phyloP scores from a whole-genome alignment of 2,329 filamentous ascomycete species.

The Penicillium italicum region DNA sequence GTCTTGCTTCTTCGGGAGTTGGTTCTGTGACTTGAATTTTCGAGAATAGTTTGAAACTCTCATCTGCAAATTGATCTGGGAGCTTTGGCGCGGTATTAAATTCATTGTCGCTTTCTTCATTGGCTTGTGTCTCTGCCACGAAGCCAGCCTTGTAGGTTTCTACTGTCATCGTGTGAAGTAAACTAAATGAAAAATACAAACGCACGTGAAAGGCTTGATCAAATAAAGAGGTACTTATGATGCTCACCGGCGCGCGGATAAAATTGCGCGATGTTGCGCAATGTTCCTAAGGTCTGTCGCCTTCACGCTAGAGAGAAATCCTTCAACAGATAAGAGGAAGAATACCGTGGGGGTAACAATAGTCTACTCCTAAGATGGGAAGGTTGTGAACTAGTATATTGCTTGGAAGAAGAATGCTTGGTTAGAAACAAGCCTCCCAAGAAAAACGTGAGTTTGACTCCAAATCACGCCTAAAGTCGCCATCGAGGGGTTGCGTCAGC shows the following conservation, averaged over 20 bases:
- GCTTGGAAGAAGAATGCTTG: background rate
- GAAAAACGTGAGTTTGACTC: background rate
- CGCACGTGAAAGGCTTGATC: background rate
- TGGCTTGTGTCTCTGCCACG: background rate
- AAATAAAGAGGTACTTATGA: background rate
- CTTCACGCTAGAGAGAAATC: constrained; percentile 1
- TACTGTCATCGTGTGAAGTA: background rate
- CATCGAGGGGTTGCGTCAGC: constrained; percentile 12
- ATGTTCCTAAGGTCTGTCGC: constrained; percentile 7
- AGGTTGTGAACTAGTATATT: background rate
- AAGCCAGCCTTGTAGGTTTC: background rate
- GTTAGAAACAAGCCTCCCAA: no score
- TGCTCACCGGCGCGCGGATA: no score
- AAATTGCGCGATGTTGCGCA: constrained; percentile 20
- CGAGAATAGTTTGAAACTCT: constrained; percentile 44
- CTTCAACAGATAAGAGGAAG: background rate
- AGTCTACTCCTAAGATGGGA: background rate
- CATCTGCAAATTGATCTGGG: constrained; percentile 40
- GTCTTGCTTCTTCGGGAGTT: constrained; percentile 23
- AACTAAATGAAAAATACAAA: background rate
- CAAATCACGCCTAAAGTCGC: constrained; percentile 13
- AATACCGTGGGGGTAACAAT: background rate
- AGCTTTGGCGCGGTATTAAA: constrained; percentile 27
- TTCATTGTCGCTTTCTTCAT: constrained; percentile 1
- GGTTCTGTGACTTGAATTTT: constrained; percentile 39